Evolutionary conservation across 164 flowering plant genomes (phyloP).

Genomic region (Sedum album): DNA sequence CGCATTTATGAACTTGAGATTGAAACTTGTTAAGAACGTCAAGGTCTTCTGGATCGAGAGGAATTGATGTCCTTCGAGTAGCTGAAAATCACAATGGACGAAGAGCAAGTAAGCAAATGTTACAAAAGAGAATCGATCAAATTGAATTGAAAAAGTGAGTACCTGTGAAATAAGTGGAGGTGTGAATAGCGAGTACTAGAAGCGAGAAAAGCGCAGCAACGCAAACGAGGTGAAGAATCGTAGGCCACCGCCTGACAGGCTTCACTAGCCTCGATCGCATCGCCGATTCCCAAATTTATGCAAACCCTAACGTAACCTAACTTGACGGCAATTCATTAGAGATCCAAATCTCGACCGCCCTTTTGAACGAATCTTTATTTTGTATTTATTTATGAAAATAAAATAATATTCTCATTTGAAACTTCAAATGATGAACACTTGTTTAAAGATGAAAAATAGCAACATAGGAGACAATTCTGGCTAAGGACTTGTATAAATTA

Average conservation of each 20-base stretch:
- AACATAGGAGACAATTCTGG: too few species aligned
- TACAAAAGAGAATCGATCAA: background rate
- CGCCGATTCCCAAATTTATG: background rate
- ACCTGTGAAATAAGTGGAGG: constrained; percentile 37
- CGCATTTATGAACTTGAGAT: constrained; percentile 68
- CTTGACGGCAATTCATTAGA: background rate
- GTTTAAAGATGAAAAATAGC: too few species aligned
- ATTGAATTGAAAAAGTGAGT: background rate
- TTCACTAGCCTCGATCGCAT: constrained; percentile 15
- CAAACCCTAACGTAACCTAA: background rate
- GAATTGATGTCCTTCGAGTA: constrained; percentile 17
- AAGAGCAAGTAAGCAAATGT: background rate
- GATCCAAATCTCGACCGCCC: background rate
- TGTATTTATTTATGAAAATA: too few species aligned
- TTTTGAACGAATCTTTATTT: background rate
- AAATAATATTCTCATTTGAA: too few species aligned
- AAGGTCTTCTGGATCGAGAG: constrained; percentile 19
- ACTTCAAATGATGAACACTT: too few species aligned
- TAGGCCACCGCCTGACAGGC: constrained; percentile 19
- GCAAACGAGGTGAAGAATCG: constrained; percentile 41
- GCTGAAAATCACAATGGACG: constrained; percentile 21
- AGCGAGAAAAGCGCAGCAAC: constrained; percentile 53
- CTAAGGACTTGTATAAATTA: too few species aligned
- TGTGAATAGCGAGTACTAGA: constrained; percentile 53
- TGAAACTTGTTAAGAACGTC: constrained; percentile 55